Percentiles rank a stretch among this genome's conserved stretches.
Conservation (phyloP, 1,284 basidiomycete species). For the Tetrapyrgos nigripes region DNA sequence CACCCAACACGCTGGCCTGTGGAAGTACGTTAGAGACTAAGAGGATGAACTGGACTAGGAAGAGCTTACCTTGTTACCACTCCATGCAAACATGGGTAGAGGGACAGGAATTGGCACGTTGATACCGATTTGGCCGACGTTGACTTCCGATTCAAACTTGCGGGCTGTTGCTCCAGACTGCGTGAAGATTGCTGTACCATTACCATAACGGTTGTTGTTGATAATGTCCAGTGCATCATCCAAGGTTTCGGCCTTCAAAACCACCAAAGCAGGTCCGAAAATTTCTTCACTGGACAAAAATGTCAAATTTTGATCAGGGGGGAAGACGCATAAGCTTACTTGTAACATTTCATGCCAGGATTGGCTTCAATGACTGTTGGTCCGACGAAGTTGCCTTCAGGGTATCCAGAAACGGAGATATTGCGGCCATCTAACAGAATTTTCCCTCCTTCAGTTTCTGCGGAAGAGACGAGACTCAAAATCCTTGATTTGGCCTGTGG, state of each 20-base stretch:
- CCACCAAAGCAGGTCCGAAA: conserved; percentile 90
- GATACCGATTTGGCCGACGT: conserved; percentile 93
- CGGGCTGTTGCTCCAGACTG: conserved; percentile 96
- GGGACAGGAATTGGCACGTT: conserved; percentile 90
- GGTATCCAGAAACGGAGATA: conserved; percentile 75
- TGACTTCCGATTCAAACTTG: conserved; percentile 89
- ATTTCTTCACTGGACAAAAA: conserved; percentile 80
- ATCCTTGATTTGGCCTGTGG: conserved; percentile 86
- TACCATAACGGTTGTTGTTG: conserved; percentile 91
- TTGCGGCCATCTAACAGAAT: conserved; percentile 90
- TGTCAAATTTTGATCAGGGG: conserved; percentile 1
- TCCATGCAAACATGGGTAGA: conserved; percentile 89
- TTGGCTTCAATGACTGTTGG: conserved; percentile 89
- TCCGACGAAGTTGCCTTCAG: conserved; percentile 94
- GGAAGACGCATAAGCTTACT: conserved; percentile 49
- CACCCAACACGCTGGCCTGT: conserved; percentile 75
- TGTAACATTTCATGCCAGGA: conserved; percentile 88
- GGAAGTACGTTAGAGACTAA: conserved; percentile 31
- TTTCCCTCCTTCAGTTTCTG: conserved; percentile 85
- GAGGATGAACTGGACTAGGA: no score
- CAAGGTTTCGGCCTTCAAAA: conserved; percentile 84
- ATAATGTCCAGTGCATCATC: conserved; percentile 93
- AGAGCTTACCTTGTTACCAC: conserved; percentile 80
- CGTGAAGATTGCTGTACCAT: conserved; percentile 97
- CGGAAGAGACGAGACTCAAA: conserved; percentile 80